Percentiles rank a stretch among this genome's conserved stretches.
These are phyloP conservation scores for Scheffersomyces segobiensis DNA, from an alignment of 1,139 yeast genomes.

Conservation along the genomic window DNA sequence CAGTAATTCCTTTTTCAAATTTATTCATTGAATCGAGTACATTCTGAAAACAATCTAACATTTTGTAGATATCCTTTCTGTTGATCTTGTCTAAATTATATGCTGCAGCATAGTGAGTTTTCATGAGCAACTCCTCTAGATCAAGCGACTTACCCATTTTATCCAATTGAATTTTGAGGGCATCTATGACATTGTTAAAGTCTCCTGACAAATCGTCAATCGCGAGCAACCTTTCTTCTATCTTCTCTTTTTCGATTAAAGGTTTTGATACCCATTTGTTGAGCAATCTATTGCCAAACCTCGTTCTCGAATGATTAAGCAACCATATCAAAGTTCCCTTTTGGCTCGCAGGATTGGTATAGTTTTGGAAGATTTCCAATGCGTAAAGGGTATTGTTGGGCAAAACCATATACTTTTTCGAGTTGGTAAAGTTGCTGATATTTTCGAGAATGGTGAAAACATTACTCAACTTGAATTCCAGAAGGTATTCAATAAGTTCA, in stretches of 20 bases:
- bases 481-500: constrained; percentile 53
- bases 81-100: constrained; percentile 46
- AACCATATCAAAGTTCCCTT: constrained; percentile 78
- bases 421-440: constrained; percentile 51
- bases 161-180: constrained; percentile 43
- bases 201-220: constrained; percentile 56
- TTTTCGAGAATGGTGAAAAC: constrained; percentile 56
- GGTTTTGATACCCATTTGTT: constrained; percentile 78
- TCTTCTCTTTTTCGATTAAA: constrained; percentile 49
- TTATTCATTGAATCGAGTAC: constrained; percentile 26
- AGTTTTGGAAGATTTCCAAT: constrained; percentile 71
- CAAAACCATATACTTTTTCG: constrained; percentile 58
- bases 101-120: constrained; percentile 59
- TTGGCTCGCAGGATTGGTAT: constrained; percentile 49
- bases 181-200: constrained; percentile 53
- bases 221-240: constrained; percentile 63
- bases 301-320: constrained; percentile 76
- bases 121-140: constrained; percentile 64
- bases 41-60: constrained; percentile 53
- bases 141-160: constrained; percentile 44
- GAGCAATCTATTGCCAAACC: constrained; percentile 69
- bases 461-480: constrained; percentile 60
- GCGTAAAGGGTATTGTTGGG: constrained; percentile 68
- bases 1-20: constrained; percentile 24
- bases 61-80: constrained; percentile 64